These are phyloP conservation scores for Breviolum minutum DNA, from an alignment of 73 alveolate genomes.

Conservation along the genomic window DNA sequence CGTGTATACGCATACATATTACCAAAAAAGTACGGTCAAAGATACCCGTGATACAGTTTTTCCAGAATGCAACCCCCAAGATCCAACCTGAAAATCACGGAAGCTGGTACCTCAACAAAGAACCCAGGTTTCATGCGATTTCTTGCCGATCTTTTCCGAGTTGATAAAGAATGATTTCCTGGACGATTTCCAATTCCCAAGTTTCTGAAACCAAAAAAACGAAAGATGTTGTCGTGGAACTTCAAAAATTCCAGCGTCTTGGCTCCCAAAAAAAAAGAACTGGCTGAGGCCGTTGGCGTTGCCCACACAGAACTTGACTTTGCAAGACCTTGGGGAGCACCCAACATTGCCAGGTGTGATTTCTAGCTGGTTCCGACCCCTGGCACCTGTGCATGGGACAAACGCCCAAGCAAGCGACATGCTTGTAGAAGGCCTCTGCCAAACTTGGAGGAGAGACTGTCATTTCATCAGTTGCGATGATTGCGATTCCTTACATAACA, in stretches of 20 bases:
- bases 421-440: constrained; percentile 48
- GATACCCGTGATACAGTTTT: too few species aligned
- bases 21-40: too few species aligned
- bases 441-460: background rate
- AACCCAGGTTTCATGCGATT: background rate
- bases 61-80: background rate
- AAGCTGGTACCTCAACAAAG: constrained; percentile 40
- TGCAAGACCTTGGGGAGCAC: constrained; percentile 9
- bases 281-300: background rate
- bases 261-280: background rate
- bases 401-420: constrained; percentile 44
- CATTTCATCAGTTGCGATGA: background rate
- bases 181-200: background rate
- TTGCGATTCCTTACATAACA: background rate
- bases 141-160: background rate
- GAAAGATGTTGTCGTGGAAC: background rate
- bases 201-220: background rate
- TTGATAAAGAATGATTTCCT: background rate
- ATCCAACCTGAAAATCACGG: constrained; percentile 26
- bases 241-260: background rate
- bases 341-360: too few species aligned
- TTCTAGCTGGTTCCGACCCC: background rate
- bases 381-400: constrained; percentile 28
- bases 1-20: too few species aligned
- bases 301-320: constrained; percentile 57